Evolutionary conservation across 1,139 yeast species (phyloP).

Genomic region (Hansenula anomala): DNA sequence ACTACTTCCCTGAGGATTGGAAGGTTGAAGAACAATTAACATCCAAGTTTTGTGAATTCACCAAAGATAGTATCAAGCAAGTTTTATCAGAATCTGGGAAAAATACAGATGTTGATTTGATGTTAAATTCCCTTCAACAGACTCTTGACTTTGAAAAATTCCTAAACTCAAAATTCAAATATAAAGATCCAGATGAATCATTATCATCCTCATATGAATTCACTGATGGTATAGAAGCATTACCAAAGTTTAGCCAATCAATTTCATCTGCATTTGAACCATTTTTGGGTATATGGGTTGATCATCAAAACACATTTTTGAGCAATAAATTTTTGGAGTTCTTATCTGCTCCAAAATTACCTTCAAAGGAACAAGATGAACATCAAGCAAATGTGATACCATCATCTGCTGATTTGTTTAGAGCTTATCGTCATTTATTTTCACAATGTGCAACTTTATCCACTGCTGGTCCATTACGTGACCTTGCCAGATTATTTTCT

Average conservation of each 20-base stretch:
- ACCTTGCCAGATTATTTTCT: slow-evolving; percentile 59
- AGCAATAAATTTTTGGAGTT: slow-evolving; percentile 59
- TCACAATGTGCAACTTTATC: slow-evolving; percentile 75
- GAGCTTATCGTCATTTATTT: slow-evolving; percentile 65
- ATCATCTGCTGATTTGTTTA: slow-evolving; percentile 84
- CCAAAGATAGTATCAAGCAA: slow-evolving; percentile 58
- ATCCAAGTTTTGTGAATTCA: slow-evolving; percentile 59
- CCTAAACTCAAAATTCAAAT: slow-evolving; percentile 52
- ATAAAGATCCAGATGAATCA: slow-evolving; percentile 16
- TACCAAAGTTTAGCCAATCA: slow-evolving; percentile 25
- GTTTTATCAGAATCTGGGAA: slow-evolving; percentile 30
- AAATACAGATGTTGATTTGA: slow-evolving; percentile 47
- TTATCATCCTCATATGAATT: slow-evolving; percentile 15
- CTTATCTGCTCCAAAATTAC: slow-evolving; percentile 40
- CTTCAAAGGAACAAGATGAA: slow-evolving; percentile 30
- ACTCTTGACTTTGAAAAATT: slow-evolving; percentile 76
- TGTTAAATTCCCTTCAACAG: slow-evolving; percentile 56
- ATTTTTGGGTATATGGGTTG: slow-evolving; percentile 80
- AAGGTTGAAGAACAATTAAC: slow-evolving; percentile 59
- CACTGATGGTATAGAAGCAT: slow-evolving; percentile 25
- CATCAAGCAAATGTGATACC: slow-evolving; percentile 59
- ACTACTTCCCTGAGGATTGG: slow-evolving; percentile 71
- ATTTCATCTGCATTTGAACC: slow-evolving; percentile 83
- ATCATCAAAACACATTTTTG: slow-evolving; percentile 68
- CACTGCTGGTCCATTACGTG: slow-evolving; percentile 61